A percentile compares a stretch with the other conserved stretches of the same genome.
Evolutionary conservation across 345 rosid species (phyloP).

Genomic region (Zanthoxylum bungeanum): DNA sequence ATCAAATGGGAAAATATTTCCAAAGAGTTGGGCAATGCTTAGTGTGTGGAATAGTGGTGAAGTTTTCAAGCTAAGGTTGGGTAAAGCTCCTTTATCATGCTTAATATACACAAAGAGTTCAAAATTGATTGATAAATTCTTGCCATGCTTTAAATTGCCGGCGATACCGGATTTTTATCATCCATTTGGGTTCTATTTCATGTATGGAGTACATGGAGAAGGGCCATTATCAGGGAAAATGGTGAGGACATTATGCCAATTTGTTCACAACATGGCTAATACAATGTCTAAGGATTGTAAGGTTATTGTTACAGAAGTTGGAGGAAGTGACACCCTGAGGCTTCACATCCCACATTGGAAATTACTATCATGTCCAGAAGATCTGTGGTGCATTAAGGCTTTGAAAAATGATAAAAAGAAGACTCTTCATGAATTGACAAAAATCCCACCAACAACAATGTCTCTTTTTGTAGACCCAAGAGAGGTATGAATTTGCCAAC

Average conservation of each 20-base stretch:
- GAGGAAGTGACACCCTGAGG: slow-evolving; percentile 32
- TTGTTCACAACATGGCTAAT: slow-evolving; percentile 62
- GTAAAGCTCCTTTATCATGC: slow-evolving; percentile 57
- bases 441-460: slow-evolving; percentile 26
- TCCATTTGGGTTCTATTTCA: slow-evolving; percentile 75
- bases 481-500: slow-evolving; percentile 44
- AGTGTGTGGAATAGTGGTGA: slow-evolving; percentile 84
- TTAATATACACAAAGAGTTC: slow-evolving; percentile 46
- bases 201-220: slow-evolving; percentile 63
- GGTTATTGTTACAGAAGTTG: slow-evolving; percentile 63
- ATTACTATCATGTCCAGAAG: slow-evolving; percentile 71
- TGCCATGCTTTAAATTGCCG: slow-evolving; percentile 50
- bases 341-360: slow-evolving; percentile 69
- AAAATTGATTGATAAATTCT: slow-evolving; percentile 34
- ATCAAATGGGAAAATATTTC: slow-evolving; percentile 20
- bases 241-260: slow-evolving; percentile 49
- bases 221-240: slow-evolving; percentile 57
- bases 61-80: slow-evolving; percentile 60
- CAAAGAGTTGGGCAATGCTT: slow-evolving; percentile 67
- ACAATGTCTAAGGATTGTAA: slow-evolving; percentile 44
- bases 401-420: slow-evolving; percentile 38
- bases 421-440: slow-evolving; percentile 25
- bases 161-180: slow-evolving; percentile 52
- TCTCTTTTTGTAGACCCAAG: slow-evolving; percentile 85
- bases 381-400: slow-evolving; percentile 79